These are phyloP conservation scores for Ligustrum vulgare DNA, from an alignment of 257 asterid genomes.

Conservation along the genomic window DNA sequence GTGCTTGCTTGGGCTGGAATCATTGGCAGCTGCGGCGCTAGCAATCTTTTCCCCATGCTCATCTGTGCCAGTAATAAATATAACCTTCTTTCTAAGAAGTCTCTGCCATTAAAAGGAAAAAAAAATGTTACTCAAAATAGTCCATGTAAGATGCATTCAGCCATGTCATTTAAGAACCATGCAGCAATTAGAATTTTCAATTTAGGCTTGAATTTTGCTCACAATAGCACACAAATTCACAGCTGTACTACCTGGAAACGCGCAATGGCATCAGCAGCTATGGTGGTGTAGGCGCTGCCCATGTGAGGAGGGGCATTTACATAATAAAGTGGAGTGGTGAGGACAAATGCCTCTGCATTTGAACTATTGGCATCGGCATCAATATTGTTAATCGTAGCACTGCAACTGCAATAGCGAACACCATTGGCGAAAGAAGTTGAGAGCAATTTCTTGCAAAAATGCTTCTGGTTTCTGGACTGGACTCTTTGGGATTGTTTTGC, in stretches of 20 bases:
- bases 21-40: constrained; percentile 74
- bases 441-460: constrained; percentile 1
- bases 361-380: neutral
- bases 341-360: constrained; percentile 53
- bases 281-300: constrained; percentile 98
- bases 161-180: constrained; percentile 9
- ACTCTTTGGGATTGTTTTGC: constrained; percentile 21
- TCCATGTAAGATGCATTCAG: neutral
- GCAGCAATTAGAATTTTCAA: neutral
- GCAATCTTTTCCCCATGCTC: constrained; percentile 99
- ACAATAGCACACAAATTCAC: neutral
- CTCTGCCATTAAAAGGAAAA: constrained; percentile 46
- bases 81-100: constrained; percentile 75
- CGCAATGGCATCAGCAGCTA: constrained; percentile 92
- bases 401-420: constrained; percentile 58
- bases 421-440: constrained; percentile 29
- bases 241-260: constrained; percentile 77
- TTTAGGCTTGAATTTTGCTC: neutral
- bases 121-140: constrained; percentile 5
- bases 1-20: constrained; percentile 68
- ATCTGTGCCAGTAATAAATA: constrained; percentile 90
- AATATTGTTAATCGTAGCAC: constrained; percentile 6
- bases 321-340: constrained; percentile 95
- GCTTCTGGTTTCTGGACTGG: constrained; percentile 33
- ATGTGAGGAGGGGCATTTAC: constrained; percentile 98